Evolutionary conservation across 2,329 filamentous ascomycete species (phyloP), one percentile per base, ranked within the genome.

Genomic region (Fusarium compactum): DNA sequence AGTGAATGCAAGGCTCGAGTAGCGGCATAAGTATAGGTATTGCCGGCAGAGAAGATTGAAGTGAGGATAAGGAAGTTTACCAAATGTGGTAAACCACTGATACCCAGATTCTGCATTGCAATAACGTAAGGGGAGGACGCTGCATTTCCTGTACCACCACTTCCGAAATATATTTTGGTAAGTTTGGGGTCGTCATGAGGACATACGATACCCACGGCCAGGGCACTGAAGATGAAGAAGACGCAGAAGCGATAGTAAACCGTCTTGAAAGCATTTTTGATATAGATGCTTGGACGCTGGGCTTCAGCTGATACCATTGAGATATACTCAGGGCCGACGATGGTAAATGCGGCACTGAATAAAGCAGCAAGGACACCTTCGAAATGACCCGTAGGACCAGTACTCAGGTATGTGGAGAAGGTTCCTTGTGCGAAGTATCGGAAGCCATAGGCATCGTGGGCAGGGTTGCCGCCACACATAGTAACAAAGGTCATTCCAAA

Each of bases 321-420:
- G 34, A 91, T 85, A 70, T 90, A 90, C 72, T 91, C 89, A 0
- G 88, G 88, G 1, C 89, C 89, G 10, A 86, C 85, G 54, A 90
- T 83, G 4, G 85, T 87, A 75, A 89, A 89, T 45, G 83, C 82
- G 7, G 86, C 88, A 61, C 86, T 84, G 65, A 89, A 90, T 54
- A 91, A 78, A 64, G 87, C 89, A 53, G 89, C 85, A 25, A 91
- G 79, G 74, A 92, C 91, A 0, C 90, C 91, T 14, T 92, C 82
- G 70, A 90, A 92, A 43, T 85, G 84, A 15, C 91, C 92, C 0
- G 91, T 83, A 43, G 84, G 76, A 1, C 90, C 91, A 0, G 81
- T 80, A 51, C 87, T 85, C 58, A 90, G 84, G 58, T 88, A 82
- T 66, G 89, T 86, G 4, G 83, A 85, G 61, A 78, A 77, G 0